Percentiles rank a stretch among this genome's conserved stretches.
phyloP scores from a whole-genome alignment of 2,329 filamentous ascomycete species.

The Zymoseptoria crescenta region DNA sequence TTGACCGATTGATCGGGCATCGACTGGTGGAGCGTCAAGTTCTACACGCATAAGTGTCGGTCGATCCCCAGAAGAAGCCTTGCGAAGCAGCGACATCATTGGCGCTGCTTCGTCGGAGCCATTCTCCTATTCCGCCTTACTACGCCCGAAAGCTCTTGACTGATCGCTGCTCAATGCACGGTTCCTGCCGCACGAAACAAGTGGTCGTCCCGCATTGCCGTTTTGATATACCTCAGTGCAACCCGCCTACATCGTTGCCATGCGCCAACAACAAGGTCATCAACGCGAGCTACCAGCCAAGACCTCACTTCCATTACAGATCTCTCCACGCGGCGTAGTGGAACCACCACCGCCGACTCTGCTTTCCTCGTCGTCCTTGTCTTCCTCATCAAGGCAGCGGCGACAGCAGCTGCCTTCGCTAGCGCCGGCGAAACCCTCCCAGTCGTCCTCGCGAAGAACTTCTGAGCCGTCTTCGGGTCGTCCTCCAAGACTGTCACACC shows the following conservation, averaged over 20 bases:
- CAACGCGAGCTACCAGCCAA: background rate
- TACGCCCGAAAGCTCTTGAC: background rate
- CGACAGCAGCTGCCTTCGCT: constrained; percentile 28
- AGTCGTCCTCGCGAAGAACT: constrained; percentile 26
- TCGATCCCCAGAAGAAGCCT: background rate
- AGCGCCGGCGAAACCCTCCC: constrained; percentile 27
- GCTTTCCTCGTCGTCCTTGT: background rate
- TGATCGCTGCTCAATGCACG: background rate
- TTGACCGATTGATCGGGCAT: background rate
- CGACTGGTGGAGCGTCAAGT: background rate
- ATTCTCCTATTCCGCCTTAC: background rate
- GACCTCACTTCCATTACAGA: background rate
- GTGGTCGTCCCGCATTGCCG: background rate
- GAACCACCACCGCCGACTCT: background rate
- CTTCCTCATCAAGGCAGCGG: constrained; percentile 6
- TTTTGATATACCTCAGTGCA: background rate
- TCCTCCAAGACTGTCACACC: constrained; percentile 42
- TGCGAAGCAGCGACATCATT: background rate
- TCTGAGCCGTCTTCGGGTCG: constrained; percentile 12
- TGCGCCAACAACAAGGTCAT: background rate
- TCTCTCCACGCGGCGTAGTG: background rate
- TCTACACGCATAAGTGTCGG: background rate
- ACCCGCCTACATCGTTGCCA: background rate
- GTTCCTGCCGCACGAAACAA: background rate
- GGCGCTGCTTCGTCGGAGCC: background rate